A percentile compares a stretch with the other conserved stretches of the same genome.
Evolutionary conservation across 2,329 filamentous ascomycete genomes (phyloP).

Genomic region (Reticulascus tulasneorum): DNA sequence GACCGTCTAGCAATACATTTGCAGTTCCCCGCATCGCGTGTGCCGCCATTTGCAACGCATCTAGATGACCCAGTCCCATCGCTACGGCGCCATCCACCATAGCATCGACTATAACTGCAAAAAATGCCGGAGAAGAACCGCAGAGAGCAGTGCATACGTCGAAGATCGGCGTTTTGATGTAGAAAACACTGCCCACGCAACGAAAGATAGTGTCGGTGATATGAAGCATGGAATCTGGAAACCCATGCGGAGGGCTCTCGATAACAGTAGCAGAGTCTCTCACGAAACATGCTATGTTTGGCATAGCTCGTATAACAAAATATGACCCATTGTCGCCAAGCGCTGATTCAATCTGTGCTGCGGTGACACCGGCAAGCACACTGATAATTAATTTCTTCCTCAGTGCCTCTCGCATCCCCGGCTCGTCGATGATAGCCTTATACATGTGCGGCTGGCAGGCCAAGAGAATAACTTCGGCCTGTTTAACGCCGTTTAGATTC

Average conservation of each 20-base stretch:
- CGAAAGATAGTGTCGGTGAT: conserved; percentile 45
- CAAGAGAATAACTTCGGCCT: too few relatives aligned
- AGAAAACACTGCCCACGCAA: conserved; percentile 48
- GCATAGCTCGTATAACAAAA: conserved; percentile 27
- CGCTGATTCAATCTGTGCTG: conserved; percentile 30
- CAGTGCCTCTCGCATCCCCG: conserved; percentile 33
- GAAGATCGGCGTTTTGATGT: conserved; percentile 47
- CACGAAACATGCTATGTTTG: conserved; percentile 30
- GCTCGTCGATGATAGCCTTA: conserved; percentile 29
- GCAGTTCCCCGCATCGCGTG: conserved; percentile 57
- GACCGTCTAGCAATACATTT: conserved; percentile 45
- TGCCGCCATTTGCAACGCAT: conserved; percentile 55
- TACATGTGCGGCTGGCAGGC: too few relatives aligned
- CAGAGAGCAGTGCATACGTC: conserved; percentile 56
- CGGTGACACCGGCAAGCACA: conserved; percentile 46
- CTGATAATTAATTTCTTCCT: conserved; percentile 44
- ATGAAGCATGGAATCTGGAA: conserved; percentile 17
- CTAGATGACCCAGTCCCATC: conserved; percentile 52
- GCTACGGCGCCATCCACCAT: conserved; percentile 57
- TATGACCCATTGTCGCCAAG: conserved; percentile 20
- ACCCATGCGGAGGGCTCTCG: conserved; percentile 19
- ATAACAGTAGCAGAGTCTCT: conserved; percentile 28
- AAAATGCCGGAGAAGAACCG: conserved; percentile 58
- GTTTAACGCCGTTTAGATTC: too few relatives aligned
- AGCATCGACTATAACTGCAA: conserved; percentile 53